Evolutionary conservation across 805 yeast species (phyloP), one percentile per base, ranked within the genome.

Genomic region (Zygotorulaspora danielsina): DNA sequence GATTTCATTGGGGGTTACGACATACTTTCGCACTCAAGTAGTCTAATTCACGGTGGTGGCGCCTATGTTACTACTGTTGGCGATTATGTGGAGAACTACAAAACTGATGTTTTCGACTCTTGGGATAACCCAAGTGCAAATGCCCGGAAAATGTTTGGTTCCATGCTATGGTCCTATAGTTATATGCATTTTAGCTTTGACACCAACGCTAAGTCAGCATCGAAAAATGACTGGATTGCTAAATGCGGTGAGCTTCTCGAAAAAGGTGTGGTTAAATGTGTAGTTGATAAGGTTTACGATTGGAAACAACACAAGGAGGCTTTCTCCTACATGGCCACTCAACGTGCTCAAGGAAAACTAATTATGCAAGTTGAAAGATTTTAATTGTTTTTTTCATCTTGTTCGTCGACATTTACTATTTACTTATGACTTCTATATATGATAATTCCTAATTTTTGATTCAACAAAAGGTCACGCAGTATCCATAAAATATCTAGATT

Each of bases 1-100:
- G 95, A 87, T 62, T 72, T 80, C 45, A 73, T 78, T 36, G 93
- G 96, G 28, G 84, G 84, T 30, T 67, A 69, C 33, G 76, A 74
- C 21, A 69, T 82, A 4, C 57, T 78, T 19, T 44, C 61, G 5
- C 64, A 72, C 26, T 65, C 76, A 18, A 51, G 59, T 7, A 49
- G 64, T 22, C 67, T 70, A 19, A 61, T 83, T 40, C 71, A 64
- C 22, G 60, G 66, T 32, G 75, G 76, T 4, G 75, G 79, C 12
- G 63, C 69, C 27, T 84, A 73, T 51, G 61, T 75, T 6, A 73
- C 84, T 5, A 70, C 81, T 19, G 77, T 72, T 9, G 95, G 95
- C 11, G 88, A 82, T 49, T 54, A 60, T 24, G 70, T 70, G 38
- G 61, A 64, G 30, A 55, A 70, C 29, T 74, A 71, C 45, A 49